A percentile compares a stretch with the other conserved stretches of the same genome.
These are phyloP conservation scores for Pseudogymnoascus sp. DNA, from an alignment of 2,329 filamentous ascomycete genomes.

Conservation along the genomic window DNA sequence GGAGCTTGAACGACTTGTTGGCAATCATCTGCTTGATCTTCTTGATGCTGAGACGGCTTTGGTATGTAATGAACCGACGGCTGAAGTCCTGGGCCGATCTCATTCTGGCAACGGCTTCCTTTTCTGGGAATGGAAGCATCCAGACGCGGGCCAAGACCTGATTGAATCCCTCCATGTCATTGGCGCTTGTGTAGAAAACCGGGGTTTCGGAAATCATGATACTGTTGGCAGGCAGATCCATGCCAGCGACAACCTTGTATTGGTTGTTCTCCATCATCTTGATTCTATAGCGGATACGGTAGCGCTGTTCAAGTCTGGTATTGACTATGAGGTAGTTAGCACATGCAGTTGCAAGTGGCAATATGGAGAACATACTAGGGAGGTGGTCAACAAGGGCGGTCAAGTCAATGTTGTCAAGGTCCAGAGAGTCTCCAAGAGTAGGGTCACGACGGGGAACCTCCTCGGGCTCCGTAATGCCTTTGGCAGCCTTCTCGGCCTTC, in stretches of 20 bases:
- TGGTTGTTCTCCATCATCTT: conserved; percentile 2
- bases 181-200: neutral
- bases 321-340: neutral
- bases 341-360: neutral
- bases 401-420: neutral
- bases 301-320: neutral
- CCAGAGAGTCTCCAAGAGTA: neutral
- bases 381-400: neutral
- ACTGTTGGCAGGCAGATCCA: neutral
- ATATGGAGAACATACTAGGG: neutral
- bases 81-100: neutral
- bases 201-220: neutral
- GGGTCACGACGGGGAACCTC: neutral
- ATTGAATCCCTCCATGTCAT: neutral
- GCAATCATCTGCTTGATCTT: neutral
- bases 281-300: neutral
- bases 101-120: neutral
- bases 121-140: neutral
- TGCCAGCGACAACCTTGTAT: conserved; percentile 4
- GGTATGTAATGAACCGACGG: neutral
- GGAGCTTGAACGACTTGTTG: neutral
- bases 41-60: neutral
- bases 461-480: neutral
- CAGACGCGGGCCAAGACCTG: neutral
- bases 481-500: neutral